phyloP scores from a whole-genome alignment of 495 filamentous ascomycete species.

The Trichoderma orchidacearum region DNA sequence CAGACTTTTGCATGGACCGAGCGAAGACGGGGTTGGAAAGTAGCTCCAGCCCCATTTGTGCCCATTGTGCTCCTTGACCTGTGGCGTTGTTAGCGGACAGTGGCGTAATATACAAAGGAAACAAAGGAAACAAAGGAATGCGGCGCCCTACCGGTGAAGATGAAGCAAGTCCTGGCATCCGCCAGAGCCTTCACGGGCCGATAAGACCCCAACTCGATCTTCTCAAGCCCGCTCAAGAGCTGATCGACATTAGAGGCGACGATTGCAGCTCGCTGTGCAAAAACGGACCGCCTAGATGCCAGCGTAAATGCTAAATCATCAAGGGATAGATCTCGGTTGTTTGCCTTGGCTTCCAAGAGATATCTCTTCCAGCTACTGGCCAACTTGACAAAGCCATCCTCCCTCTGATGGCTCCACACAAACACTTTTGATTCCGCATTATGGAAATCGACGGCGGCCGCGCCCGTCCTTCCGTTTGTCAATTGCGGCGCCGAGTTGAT shows the following conservation, averaged over 20 bases:
- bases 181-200: background rate
- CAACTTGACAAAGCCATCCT: constrained; percentile 4
- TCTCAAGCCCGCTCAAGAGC: constrained; percentile 3
- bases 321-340: background rate
- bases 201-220: constrained; percentile 12
- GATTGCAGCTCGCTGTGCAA: constrained; percentile 1
- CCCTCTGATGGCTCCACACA: constrained; percentile 10
- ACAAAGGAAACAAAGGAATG: constrained; percentile 27
- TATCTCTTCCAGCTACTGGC: background rate
- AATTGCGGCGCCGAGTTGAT: background rate
- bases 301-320: constrained; percentile 6
- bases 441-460: constrained; percentile 8
- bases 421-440: constrained; percentile 17
- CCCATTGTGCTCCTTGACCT: constrained; percentile 39
- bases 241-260: background rate
- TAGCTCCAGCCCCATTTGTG: constrained; percentile 44
- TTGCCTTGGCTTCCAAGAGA: background rate
- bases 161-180: constrained; percentile 1
- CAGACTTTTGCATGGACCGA: constrained; percentile 23
- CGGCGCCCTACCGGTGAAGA: constrained; percentile 9
- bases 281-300: constrained; percentile 1
- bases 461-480: background rate
- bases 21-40: constrained; percentile 27
- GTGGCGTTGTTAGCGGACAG: too few species aligned
- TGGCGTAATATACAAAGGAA: too few species aligned